Evolutionary conservation across 129 eudicot genomes (phyloP), one percentile per base, ranked within the genome.

Genomic region (Flaveria linearis): DNA sequence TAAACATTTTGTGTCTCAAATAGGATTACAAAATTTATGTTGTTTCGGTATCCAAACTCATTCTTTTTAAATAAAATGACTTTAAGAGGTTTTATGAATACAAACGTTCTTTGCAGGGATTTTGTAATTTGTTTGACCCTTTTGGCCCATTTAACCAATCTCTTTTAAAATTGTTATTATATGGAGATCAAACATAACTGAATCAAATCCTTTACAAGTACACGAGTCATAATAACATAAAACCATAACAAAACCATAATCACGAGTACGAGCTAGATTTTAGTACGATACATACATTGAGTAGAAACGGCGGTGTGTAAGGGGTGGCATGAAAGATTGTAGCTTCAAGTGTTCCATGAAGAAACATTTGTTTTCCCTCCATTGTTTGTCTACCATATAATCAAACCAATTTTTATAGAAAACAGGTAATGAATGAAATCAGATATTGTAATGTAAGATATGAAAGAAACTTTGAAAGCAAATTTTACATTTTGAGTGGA

Each of bases 281-380:
- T 39, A 30, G 53, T 68, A 69, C 12, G n/a, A 83, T 71, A 72
- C 88, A 63, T 84, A 87, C 98, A 78, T 74, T 76, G 68, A 87
- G 87, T 46, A 88, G 87, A 67, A 81, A 76, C 13, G 96, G 81
- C 22, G 92, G 88, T 30, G 78, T 76, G 71, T 78, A 75, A 71
- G 85, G 89, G 0, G 94, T 88, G 66, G 98, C 98, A 46, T 85
- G 88, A 65, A 91, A 94, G 75, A 94, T 86, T 68, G 98, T 88
- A 55, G 85, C 96, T 84, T 94, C 98, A 67, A 94, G 90, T 76
- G 98, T 94, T 49, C 98, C 98, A 69, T 94, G 98, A 55, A 91
- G 82, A 72, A 84, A 80, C 85, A 78, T 85, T 39, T 73, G 74
- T 28, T 80, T 81, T 69, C 74, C 89, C 73, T 77, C 90, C 96